Evolutionary conservation across 345 rosid genomes (phyloP).

Genomic region (Hibiscus tridactylites): DNA sequence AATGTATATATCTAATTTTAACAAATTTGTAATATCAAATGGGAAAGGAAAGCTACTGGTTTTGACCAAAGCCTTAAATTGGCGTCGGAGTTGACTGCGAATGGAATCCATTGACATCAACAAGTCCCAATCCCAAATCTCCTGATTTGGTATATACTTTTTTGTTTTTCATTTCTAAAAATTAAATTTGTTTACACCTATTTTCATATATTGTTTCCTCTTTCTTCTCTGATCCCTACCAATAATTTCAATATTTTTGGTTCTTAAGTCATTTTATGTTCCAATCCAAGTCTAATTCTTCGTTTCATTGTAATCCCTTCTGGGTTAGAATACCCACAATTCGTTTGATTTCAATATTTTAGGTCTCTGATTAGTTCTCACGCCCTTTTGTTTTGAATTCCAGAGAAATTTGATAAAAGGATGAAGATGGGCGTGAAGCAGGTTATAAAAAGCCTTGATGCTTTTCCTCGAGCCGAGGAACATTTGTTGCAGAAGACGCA

Average conservation of each 20-base stretch:
- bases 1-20: too few relatives aligned
- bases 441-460: conserved; percentile 76
- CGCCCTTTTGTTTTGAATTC: neutral
- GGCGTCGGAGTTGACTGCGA: neutral
- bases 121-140: neutral
- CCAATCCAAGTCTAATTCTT: neutral
- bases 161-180: neutral
- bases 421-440: conserved; percentile 70
- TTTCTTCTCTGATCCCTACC: neutral
- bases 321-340: neutral
- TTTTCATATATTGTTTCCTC: neutral
- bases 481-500: conserved; percentile 87
- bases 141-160: neutral
- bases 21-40: too few relatives aligned
- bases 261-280: neutral
- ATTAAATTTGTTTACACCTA: neutral
- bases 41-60: neutral
- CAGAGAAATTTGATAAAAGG: neutral
- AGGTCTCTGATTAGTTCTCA: neutral
- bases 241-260: neutral
- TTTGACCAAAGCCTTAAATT: neutral
- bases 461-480: conserved; percentile 96
- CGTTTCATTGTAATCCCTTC: neutral
- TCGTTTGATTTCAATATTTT: neutral
- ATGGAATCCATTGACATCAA: neutral